A percentile compares a stretch with the other conserved stretches of the same genome.
Evolutionary conservation across 2,329 filamentous ascomycete genomes (phyloP).

Genomic region (Metarhizium robertsii): DNA sequence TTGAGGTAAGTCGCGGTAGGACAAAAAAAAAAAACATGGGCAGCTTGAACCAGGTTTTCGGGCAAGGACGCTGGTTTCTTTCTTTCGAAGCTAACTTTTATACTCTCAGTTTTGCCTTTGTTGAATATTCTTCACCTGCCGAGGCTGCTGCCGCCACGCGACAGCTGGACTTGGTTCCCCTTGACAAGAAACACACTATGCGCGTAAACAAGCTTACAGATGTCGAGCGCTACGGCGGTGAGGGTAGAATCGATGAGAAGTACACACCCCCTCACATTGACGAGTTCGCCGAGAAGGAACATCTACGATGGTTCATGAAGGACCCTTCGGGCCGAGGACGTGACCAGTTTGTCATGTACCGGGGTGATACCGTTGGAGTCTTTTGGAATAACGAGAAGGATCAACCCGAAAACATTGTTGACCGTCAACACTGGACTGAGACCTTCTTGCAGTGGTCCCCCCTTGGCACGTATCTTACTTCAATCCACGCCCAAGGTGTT

Average conservation of each 20-base stretch:
- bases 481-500: slow-evolving; percentile 90
- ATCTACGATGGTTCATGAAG: slow-evolving; percentile 85
- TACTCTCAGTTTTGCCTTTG: slow-evolving; percentile 73
- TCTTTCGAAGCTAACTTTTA: not conserved
- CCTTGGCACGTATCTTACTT: slow-evolving; percentile 85
- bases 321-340: slow-evolving; percentile 71
- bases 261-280: slow-evolving; percentile 77
- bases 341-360: slow-evolving; percentile 94
- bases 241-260: slow-evolving; percentile 86
- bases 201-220: slow-evolving; percentile 97
- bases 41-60: not conserved
- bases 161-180: slow-evolving; percentile 72
- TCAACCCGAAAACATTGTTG: slow-evolving; percentile 75
- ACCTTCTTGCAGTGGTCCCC: slow-evolving; percentile 98
- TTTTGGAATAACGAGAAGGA: slow-evolving; percentile 99
- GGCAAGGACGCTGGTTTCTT: not conserved
- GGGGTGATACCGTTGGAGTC: slow-evolving; percentile 82
- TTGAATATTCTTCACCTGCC: slow-evolving; percentile 85
- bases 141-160: slow-evolving; percentile 87
- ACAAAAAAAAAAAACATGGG: not conserved
- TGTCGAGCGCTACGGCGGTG: slow-evolving; percentile 89
- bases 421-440: slow-evolving; percentile 94
- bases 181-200: slow-evolving; percentile 95
- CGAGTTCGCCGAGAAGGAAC: slow-evolving; percentile 84
- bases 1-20: slow-evolving; percentile 56